Evolutionary conservation across 169 alveolate genomes (phyloP), one percentile per base, ranked within the genome.

Genomic region (Plasmodium gaboni): DNA sequence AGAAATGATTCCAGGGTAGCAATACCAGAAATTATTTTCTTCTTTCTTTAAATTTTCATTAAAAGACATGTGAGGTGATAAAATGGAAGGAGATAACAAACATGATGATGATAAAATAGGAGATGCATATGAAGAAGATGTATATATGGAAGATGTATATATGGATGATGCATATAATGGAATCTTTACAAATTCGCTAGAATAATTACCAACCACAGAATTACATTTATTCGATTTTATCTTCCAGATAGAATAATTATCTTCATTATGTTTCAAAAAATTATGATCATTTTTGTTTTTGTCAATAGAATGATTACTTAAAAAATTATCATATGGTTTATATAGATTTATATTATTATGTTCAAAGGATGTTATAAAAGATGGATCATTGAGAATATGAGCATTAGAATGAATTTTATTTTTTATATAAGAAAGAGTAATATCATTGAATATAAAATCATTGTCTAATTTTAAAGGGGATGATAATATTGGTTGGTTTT

Each of bases 21-120:
- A 86, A 73, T 86, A 86, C 92, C 92, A 86, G 48, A 86, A 86
- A 19, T 22, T 22, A 46, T 69, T 86, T 73, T 86, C 87, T 48
- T 61, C 76, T 15, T n/a, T 61, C 17, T 71, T 61, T 17, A 8
- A 70, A 10, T 51, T 10, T 57, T 69, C 48, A 13, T 68, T 83
- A 24, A 17, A 15, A 7, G 73, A 48, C 26, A 70, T 2, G 15
- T 68, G 68, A 13, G 83, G 46, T 0, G 46, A 32, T 32, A 32
- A 5, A 32, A 32, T 32, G 4, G 46, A 6, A 3, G 46, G 10
- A 5, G 46, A 5, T 38, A 32, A 32, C 7, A 38, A 38, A 38
- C 46, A 38, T 38, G 46, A 38, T 38, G 46, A 0, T 38, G 46
- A 38, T 6, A 38, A 0, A 38, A 8, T 0, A 0, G 46, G 46